phyloP scores from a whole-genome alignment of 306 rosid genomes.

The Rubus idaeus region DNA sequence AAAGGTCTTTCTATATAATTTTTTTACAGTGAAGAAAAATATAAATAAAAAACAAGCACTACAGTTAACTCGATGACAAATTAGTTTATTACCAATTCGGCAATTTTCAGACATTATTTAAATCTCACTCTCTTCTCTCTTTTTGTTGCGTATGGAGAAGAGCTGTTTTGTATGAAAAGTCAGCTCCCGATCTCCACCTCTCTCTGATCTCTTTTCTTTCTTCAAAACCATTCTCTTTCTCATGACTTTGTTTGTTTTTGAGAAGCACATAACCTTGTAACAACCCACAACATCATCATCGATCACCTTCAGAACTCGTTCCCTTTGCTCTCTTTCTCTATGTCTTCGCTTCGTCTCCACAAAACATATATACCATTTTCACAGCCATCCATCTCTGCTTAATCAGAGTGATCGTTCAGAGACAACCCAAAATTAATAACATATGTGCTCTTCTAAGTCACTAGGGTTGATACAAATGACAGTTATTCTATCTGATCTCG shows the following conservation, averaged over 20 bases:
- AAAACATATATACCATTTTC: neutral
- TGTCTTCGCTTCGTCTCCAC: neutral
- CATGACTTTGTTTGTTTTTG: conserved; percentile 32
- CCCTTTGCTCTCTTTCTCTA: neutral
- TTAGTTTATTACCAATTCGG: conserved; percentile 20
- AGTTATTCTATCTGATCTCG: neutral
- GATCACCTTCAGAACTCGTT: conserved; percentile 30
- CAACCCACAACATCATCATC: conserved; percentile 11
- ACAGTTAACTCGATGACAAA: conserved; percentile 9
- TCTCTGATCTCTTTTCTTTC: conserved; percentile 31
- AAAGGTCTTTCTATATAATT: neutral
- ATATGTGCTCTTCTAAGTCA: neutral
- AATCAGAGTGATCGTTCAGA: neutral
- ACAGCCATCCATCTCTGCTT: neutral
- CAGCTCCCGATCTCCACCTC: conserved; percentile 58
- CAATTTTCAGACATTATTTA: conserved; percentile 14
- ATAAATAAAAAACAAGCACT: neutral
- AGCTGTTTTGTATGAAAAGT: conserved; percentile 71
- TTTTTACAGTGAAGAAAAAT: neutral
- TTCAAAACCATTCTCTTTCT: conserved; percentile 26
- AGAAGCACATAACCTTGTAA: conserved; percentile 29
- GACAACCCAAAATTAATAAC: neutral
- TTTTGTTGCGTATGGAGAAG: conserved; percentile 55
- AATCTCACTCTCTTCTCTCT: conserved; percentile 21
- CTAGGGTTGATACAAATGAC: conserved; percentile 9